Percentiles rank a stretch among this genome's conserved stretches.
Evolutionary conservation across 73 alveolate genomes (phyloP).

Genomic region (Tetrahymena thermophila): DNA sequence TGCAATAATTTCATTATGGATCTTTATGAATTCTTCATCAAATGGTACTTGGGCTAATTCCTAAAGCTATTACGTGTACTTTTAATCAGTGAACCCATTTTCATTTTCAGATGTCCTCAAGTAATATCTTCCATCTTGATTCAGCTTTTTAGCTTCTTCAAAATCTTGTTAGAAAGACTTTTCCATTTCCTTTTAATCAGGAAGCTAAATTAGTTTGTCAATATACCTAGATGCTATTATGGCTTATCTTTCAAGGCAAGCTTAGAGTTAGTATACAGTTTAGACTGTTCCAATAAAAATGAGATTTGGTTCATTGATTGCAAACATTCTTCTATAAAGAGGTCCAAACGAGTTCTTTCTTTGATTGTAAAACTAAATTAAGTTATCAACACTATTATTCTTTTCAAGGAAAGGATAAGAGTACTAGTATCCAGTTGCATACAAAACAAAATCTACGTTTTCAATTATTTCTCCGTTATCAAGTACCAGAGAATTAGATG

Average conservation of each 20-base stretch:
- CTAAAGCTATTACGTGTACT: not conserved
- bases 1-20: not conserved
- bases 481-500: not conserved
- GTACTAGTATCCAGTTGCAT: constrained; percentile 36
- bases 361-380: not conserved
- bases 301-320: constrained; percentile 13
- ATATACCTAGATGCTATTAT: not conserved
- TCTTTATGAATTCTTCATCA: not conserved
- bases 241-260: constrained; percentile 5
- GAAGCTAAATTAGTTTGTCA: not conserved
- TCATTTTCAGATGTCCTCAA: not conserved
- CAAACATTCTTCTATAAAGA: constrained; percentile 15
- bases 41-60: not conserved
- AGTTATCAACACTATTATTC: not conserved
- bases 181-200: constrained; percentile 1
- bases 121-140: not conserved
- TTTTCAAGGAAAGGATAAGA: constrained; percentile 14
- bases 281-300: constrained; percentile 27
- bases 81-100: not conserved
- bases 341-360: constrained; percentile 26
- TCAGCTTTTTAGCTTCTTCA: not conserved
- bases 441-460: constrained; percentile 10
- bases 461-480: not conserved
- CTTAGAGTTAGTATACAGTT: not conserved
- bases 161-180: not conserved